phyloP scores from a whole-genome alignment of 179 eudicot genomes.

The Amaranthus tricolor region DNA sequence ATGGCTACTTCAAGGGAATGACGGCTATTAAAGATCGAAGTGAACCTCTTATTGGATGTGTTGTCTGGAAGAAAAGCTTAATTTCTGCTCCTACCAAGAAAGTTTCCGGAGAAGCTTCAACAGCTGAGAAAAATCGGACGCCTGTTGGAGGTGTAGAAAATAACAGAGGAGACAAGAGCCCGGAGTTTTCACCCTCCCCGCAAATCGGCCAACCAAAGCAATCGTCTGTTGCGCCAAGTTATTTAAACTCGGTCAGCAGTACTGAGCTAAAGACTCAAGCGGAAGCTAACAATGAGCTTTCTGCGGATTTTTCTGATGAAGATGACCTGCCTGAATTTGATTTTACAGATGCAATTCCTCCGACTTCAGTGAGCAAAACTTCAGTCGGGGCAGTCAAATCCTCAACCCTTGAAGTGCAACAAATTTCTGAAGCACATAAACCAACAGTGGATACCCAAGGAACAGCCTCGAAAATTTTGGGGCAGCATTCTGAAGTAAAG shows the following conservation, averaged over 20 bases:
- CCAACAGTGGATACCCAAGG: not conserved
- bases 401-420: conserved; percentile 4
- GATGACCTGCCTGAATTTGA: conserved; percentile 88
- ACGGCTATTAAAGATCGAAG: conserved; percentile 47
- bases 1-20: conserved; percentile 73
- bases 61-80: conserved; percentile 64
- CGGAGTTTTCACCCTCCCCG: conserved; percentile 11
- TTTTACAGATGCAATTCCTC: conserved; percentile 39
- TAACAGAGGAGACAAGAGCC: conserved; percentile 25
- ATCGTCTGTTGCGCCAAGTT: conserved; percentile 11
- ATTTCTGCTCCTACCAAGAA: conserved; percentile 36
- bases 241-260: conserved; percentile 15
- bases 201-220: conserved; percentile 23
- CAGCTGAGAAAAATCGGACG: conserved; percentile 19
- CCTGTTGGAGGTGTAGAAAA: conserved; percentile 19
- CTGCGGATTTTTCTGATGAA: conserved; percentile 29
- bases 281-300: conserved; percentile 18
- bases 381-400: conserved; percentile 8
- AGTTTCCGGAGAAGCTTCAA: conserved; percentile 18
- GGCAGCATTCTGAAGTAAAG: conserved; percentile 17
- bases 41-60: conserved; percentile 69
- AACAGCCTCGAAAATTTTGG: conserved; percentile 5
- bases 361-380: conserved; percentile 19
- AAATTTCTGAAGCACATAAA: conserved; percentile 15
- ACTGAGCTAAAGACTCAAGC: conserved; percentile 25